A percentile compares a stretch with the other conserved stretches of the same genome.
These are phyloP conservation scores for Sphaceloma murrayae DNA, from an alignment of 2,329 filamentous ascomycete genomes.

Conservation along the genomic window DNA sequence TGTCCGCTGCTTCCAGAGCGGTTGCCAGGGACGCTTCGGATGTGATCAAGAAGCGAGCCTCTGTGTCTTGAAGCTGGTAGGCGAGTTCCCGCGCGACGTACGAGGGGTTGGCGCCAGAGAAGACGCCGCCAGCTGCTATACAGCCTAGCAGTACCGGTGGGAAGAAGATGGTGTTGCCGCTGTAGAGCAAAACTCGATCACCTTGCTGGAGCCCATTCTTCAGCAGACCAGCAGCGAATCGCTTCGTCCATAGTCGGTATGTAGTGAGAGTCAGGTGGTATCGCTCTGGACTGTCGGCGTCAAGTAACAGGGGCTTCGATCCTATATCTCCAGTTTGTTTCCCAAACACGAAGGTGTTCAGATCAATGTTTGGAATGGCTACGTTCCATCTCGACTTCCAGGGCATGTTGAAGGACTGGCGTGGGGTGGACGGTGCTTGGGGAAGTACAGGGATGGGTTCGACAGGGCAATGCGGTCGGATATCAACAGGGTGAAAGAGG, in stretches of 20 bases:
- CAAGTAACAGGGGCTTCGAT: conserved; percentile 46
- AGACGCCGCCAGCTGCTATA: conserved; percentile 68
- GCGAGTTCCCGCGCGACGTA: conserved; percentile 63
- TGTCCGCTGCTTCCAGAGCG: conserved; percentile 55
- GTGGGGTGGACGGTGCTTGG: too few relatives aligned
- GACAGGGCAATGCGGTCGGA: too few relatives aligned
- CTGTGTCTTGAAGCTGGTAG: conserved; percentile 64
- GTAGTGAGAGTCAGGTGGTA: conserved; percentile 54
- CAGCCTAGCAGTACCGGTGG: conserved; percentile 61
- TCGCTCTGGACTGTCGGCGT: conserved; percentile 56
- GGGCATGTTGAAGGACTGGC: too few relatives aligned
- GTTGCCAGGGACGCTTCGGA: conserved; percentile 51
- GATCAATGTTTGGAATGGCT: conserved; percentile 37
- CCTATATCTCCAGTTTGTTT: conserved; percentile 17
- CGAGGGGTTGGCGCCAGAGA: conserved; percentile 64
- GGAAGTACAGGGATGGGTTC: too few relatives aligned
- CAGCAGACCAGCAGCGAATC: conserved; percentile 57
- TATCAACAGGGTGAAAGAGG: not conserved
- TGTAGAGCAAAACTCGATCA: conserved; percentile 64
- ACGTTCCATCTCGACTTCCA: conserved; percentile 43
- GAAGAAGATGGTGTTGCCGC: conserved; percentile 64
- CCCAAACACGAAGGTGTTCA: conserved; percentile 41
- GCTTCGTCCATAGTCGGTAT: conserved; percentile 62
- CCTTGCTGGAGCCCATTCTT: conserved; percentile 55
- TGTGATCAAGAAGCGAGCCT: conserved; percentile 57